Base-by-base conservation (phyloP, 2,329 filamentous ascomycete genomes). In the Aspergillus quadrilineatus region DNA sequence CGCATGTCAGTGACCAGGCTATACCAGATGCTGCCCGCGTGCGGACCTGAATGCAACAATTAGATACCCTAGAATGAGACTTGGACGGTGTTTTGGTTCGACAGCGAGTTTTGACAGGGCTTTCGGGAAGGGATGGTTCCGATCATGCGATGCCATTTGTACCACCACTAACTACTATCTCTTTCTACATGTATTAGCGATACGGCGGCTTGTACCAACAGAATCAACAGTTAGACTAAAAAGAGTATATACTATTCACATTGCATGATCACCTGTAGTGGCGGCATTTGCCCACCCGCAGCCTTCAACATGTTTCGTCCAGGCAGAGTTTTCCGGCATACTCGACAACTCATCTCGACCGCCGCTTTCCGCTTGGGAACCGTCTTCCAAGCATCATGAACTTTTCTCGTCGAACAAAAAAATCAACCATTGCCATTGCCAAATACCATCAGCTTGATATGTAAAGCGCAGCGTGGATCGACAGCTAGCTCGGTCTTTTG, bases 11-110 rank as follows among this genome's bases (percentile, higher is more conserved):
- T 17, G 66, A 70, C 7, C 69, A 73, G 30, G 58, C 66, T 43
- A 64, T 58, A 22, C 55, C 67, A 15, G 74, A 79, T 52, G 69
- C 73, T 9, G 72, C 73, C 37, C 75, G 76, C 49, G 77, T 79
- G 34, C 69, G 77, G 50, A 69, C 68, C 14, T 75, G 64, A 70
- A 52, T 52, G 36, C 42, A 29, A 14, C 57, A 41, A 26, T n/a
- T 32, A 60, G 45, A 34, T 45, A 53, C 46, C 51, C 51, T 45
- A 53, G 50, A 45, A 28, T 48, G 50, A 42, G 22, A n/a, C 28
- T 57, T 34, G 48, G 47, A 22, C 30, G 43, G 41, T 55, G 37
- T 36, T 50, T 30, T 22, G 22, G 14, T 49, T 43, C 45, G 48
- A 22, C 22, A 22, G 30, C 41, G 34, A 34, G 22, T 34, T 50